Base-by-base conservation (phyloP, 2,329 filamentous ascomycete species). In the Lachnellula occidentalis region DNA sequence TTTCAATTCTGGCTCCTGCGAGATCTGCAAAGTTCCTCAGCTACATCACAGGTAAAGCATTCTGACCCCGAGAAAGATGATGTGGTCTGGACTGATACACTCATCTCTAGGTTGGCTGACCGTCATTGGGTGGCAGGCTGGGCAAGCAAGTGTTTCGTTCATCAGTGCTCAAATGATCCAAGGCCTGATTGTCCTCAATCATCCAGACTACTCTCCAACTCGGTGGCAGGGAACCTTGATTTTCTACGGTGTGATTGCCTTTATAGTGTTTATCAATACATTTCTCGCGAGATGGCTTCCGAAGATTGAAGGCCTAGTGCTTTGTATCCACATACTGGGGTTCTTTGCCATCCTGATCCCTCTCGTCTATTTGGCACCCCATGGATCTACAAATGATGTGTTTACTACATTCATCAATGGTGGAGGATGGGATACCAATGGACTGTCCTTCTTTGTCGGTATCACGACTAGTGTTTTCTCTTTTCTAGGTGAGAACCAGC, bases 11-110 rank as follows among this genome's bases (percentile, higher is more conserved):
- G 52, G 73, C 77, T 1, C 75, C 78, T 0, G 67, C 64, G 1
- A 66, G 67, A 37, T 70, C 72, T 49, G 77, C 81, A 57, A 78
- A 76, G 54, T 74, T 77, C 37, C 68, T 83, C 2, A 80, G 77
- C 55, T 84, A 82, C 59, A 64, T 78, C 7, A 74, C 75, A 14
- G 76, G 75, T 73, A 54, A 31, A 31, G 9, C 3, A 31, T 31
- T 12, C 27, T 11, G 27, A 31, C 9, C 9, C 27, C 8, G 4
- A 31, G 9, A 31, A 31, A 31, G 3, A 11, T 12, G 9, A 31
- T 31, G 12, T 31, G 12, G 27, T 31, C 2, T 12, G 4, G 9
- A 31, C 27, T 31, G 12, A 31, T 31, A 31, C 9, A 31, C 4
- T 31, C 4, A 31, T 31, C 9, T 31, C 8, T 4, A 31, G 78